A percentile compares a stretch with the other conserved stretches of the same genome.
phyloP scores from a whole-genome alignment of 805 yeast genomes.

The Debaryomyces tyrocola region DNA sequence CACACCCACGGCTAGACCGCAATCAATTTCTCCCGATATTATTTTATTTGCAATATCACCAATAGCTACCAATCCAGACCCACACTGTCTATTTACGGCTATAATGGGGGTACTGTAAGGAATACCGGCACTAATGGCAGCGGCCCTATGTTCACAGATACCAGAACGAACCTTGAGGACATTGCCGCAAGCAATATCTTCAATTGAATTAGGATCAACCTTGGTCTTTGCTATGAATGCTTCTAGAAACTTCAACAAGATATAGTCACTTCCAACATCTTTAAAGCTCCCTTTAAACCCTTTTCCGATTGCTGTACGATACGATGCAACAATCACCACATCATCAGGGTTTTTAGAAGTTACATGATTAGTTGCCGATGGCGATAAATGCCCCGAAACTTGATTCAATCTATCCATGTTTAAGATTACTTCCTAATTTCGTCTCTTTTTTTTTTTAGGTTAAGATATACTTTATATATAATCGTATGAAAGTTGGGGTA shows the following conservation, averaged over 20 bases:
- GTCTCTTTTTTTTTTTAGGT: too few relatives aligned
- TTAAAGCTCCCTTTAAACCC: conserved; percentile 86
- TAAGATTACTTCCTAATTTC: too few relatives aligned
- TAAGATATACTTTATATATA: too few relatives aligned
- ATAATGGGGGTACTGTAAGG: conserved; percentile 77
- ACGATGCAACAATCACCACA: conserved; percentile 86
- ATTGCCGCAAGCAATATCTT: conserved; percentile 87
- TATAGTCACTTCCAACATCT: conserved; percentile 78
- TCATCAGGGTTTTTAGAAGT: conserved; percentile 73
- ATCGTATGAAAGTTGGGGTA: too few relatives aligned
- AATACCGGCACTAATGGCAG: conserved; percentile 84
- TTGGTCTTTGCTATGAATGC: conserved; percentile 57
- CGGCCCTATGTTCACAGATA: conserved; percentile 92
- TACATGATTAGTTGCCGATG: conserved; percentile 40
- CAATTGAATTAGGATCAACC: conserved; percentile 55
- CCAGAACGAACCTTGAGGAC: conserved; percentile 93
- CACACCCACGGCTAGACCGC: conserved; percentile 90
- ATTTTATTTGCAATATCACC: conserved; percentile 89
- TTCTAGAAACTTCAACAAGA: conserved; percentile 63
- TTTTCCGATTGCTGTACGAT: conserved; percentile 85
- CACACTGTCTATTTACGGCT: conserved; percentile 90
- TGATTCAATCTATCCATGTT: conserved; percentile 51
- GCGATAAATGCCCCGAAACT: conserved; percentile 43
- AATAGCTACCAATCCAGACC: conserved; percentile 89
- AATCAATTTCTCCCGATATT: conserved; percentile 78